Evolutionary conservation across 768 basidiomycete species (phyloP).

Genomic region (Amanita pseudoporphyria): DNA sequence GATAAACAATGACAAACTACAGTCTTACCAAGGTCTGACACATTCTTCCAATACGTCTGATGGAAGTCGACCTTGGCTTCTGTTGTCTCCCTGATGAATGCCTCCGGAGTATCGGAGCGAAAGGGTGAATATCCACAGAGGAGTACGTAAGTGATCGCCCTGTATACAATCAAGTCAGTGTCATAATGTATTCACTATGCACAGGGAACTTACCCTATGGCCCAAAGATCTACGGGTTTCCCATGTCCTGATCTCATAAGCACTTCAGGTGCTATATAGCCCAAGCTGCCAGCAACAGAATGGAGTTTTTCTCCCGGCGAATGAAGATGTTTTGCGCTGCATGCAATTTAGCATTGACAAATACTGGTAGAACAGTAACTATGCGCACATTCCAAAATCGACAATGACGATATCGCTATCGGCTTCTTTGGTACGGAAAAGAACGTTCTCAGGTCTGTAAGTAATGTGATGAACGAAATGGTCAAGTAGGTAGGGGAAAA

Average conservation of each 20-base stretch:
- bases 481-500: neutral
- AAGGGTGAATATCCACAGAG: constrained; percentile 96
- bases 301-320: constrained; percentile 61
- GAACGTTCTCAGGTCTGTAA: constrained; percentile 91
- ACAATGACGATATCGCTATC: constrained; percentile 89
- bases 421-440: constrained; percentile 70
- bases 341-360: neutral
- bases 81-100: constrained; percentile 77
- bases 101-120: constrained; percentile 68
- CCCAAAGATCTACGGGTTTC: constrained; percentile 92
- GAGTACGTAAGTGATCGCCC: constrained; percentile 91
- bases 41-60: constrained; percentile 89
- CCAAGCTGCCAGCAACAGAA: constrained; percentile 72
- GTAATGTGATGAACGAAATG: neutral
- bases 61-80: constrained; percentile 85
- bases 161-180: constrained; percentile 27
- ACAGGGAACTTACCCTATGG: constrained; percentile 54
- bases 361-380: neutral
- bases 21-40: constrained; percentile 62
- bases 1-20: neutral
- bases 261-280: constrained; percentile 90
- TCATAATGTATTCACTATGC: neutral
- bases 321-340: constrained; percentile 76
- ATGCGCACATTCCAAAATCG: constrained; percentile 89
- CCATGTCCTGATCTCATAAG: constrained; percentile 76